Percentiles rank a stretch among this genome's conserved stretches.
These are phyloP conservation scores for Hemisphaericaspora subhashii DNA, from an alignment of 1,139 yeast species.

Conservation along the genomic window DNA sequence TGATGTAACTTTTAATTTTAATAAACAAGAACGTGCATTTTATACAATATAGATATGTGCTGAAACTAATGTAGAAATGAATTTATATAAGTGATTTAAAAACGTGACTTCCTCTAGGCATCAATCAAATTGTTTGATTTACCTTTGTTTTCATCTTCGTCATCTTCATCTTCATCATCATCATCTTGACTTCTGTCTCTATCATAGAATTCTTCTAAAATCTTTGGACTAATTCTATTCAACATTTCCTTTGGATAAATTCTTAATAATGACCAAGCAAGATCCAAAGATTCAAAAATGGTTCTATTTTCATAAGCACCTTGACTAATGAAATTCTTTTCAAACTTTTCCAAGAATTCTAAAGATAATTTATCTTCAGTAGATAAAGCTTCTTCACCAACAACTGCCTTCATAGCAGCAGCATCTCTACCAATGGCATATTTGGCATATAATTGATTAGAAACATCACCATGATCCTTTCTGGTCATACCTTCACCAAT, in stretches of 20 bases:
- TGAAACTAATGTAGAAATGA: too few species aligned
- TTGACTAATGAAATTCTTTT: slow-evolving; percentile 90
- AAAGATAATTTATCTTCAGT: slow-evolving; percentile 95
- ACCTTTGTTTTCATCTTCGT: slow-evolving; percentile 30
- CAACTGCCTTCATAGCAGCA: slow-evolving; percentile 99
- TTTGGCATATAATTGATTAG: slow-evolving; percentile 97
- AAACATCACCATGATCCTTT: slow-evolving; percentile 98
- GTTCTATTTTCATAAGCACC: slow-evolving; percentile 96
- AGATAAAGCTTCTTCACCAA: slow-evolving; percentile 98
- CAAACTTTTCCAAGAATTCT: slow-evolving; percentile 96
- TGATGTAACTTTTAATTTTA: background rate
- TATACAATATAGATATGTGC: slow-evolving; percentile 1
- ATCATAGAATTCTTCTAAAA: slow-evolving; percentile 90
- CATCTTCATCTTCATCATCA: slow-evolving; percentile 54
- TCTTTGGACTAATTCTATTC: slow-evolving; percentile 97
- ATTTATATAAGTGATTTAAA: too few species aligned
- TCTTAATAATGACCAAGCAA: slow-evolving; percentile 97
- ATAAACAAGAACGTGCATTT: slow-evolving; percentile 2
- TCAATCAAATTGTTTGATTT: slow-evolving; percentile 49
- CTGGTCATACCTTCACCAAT: slow-evolving; percentile 99
- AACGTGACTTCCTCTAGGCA: slow-evolving; percentile 47
- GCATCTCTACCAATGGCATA: slow-evolving; percentile 99
- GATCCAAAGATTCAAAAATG: slow-evolving; percentile 91
- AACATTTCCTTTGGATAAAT: slow-evolving; percentile 98
- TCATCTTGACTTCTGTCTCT: slow-evolving; percentile 68